Evolutionary conservation across 768 basidiomycete species (phyloP).

Genomic region (Kwoniella botswanensis): DNA sequence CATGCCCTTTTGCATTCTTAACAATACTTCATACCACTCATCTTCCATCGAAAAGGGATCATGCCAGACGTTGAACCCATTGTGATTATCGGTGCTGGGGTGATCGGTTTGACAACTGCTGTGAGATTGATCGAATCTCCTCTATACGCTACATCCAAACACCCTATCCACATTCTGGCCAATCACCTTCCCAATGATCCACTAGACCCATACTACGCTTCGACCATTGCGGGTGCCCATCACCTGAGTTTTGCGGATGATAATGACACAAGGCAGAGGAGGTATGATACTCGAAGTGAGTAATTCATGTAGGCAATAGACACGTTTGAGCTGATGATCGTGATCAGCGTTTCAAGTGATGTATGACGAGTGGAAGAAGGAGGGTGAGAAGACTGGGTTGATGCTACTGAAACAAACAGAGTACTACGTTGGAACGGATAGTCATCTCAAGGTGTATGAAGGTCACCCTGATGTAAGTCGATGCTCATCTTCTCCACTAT

Average conservation of each 20-base stretch:
- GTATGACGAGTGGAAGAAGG: constrained; percentile 42
- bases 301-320: background rate
- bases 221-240: constrained; percentile 56
- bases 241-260: constrained; percentile 58
- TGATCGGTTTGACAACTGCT: constrained; percentile 59
- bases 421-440: constrained; percentile 47
- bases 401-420: constrained; percentile 57
- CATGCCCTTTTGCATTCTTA: too few species aligned
- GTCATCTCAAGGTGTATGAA: constrained; percentile 54
- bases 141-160: background rate
- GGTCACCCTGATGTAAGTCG: constrained; percentile 56
- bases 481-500: background rate
- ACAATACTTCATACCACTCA: too few species aligned
- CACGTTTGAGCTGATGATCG: background rate
- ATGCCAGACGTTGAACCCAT: constrained; percentile 29
- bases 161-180: constrained; percentile 53
- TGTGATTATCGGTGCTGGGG: constrained; percentile 57
- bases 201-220: constrained; percentile 46
- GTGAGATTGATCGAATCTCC: constrained; percentile 48
- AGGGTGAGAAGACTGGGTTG: constrained; percentile 41
- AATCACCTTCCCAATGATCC: constrained; percentile 53
- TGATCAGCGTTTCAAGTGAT: constrained; percentile 51
- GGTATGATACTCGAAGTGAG: constrained; percentile 52
- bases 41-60: background rate
- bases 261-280: constrained; percentile 49